Base-by-base conservation (phyloP, 148 eudicot genomes). In the Vaccinium darrowii region DNA sequence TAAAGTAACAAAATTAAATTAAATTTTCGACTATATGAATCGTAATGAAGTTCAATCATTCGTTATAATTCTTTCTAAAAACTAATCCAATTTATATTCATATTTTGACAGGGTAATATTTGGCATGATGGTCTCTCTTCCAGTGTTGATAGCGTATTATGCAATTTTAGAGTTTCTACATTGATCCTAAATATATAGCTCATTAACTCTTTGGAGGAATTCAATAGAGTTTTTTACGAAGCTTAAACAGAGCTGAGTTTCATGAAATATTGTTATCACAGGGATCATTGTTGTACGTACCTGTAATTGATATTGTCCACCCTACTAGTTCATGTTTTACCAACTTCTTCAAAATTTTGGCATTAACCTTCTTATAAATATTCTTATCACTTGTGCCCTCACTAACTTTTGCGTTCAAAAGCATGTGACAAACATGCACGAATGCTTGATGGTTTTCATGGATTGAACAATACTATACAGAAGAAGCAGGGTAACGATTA, bases 91-190 rank as follows among this genome's bases (percentile, higher is more conserved):
- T 27, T 69, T 27, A 14, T 13, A 1, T 14, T 69, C 18, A 13
- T 4, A 13, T 9, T 7, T 19, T 85, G 88, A 85, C 94, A 95
- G 98, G 97, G 98, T 95, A 72, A 93, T 95, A 33, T 95, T 95
- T 53, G 97, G 98, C 7, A 93, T 92, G 95, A 86, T 94, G 86
- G 95, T 93, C 39, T 93, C 98, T 27, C 98, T 95, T 79, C 98
- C 98, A n/a, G 85, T 95, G 84, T 88, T 95, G 89, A 86, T 94
- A 6, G 94, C 87, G 18, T 95, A 90, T 85, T 95, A 91, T 86
- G 98, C 93, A 83, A 80, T 88, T 79, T 76, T 93, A 73, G 90
- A 87, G 84, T 85, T 87, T 81, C 36, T 90, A 72, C 92, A 90
- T 54, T 91, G 69, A 57, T 80, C 50, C 36, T 9, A 27, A 0